Base-by-base conservation (phyloP, 2,329 filamentous ascomycete genomes). In the Esteya vermicola region DNA sequence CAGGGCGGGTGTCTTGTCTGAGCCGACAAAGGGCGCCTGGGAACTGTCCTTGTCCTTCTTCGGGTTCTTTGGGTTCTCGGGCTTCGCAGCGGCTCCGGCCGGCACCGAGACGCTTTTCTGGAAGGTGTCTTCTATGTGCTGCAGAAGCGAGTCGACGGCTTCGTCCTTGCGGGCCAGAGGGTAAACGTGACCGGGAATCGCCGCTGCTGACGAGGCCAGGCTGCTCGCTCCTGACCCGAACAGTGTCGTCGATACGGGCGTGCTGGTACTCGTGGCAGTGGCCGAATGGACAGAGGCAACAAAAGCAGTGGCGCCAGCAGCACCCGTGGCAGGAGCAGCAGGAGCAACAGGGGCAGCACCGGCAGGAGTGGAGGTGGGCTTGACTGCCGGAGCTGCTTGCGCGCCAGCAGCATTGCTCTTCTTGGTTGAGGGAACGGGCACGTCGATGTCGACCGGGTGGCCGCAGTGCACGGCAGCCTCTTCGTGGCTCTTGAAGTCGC, bases 401-500 rank as follows among this genome's bases (percentile, higher is more conserved):
- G n/a, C n/a, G n/a, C n/a, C n/a, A n/a, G n/a, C n/a, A 12, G 32
- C 35, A 14, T 40, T 25, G 18, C 8, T 40, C 16, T 37, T 37
- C 16, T 38, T 40, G 13, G n/a, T n/a, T n/a, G 30, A 16, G 33
- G 67, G 67, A 22, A 58, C 58, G 40, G 81, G 76, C 47, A n/a
- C n/a, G n/a, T 81, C 72, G 46, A 74, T 65, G 50, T 93, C 83
- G 43, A 94, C 75, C 12, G 81, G 76, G 49, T 88, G 79, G 39
- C 91, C 91, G 50, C 85, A 93, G 44, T 83, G 81, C 41, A 88
- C 71, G 26, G 89, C 91, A 46, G 91, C 91, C 53, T 88, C 85
- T 57, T 96, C 89, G 54, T 98, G 91, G 51, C 85, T 95, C 62
- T 93, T 89, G 66, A 88, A 96, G 47, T 93, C 86, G 43, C 85